Evolutionary conservation across 305 asterid genomes (phyloP), one percentile per base, ranked within the genome.

Genomic region (Fraxinus greggii): DNA sequence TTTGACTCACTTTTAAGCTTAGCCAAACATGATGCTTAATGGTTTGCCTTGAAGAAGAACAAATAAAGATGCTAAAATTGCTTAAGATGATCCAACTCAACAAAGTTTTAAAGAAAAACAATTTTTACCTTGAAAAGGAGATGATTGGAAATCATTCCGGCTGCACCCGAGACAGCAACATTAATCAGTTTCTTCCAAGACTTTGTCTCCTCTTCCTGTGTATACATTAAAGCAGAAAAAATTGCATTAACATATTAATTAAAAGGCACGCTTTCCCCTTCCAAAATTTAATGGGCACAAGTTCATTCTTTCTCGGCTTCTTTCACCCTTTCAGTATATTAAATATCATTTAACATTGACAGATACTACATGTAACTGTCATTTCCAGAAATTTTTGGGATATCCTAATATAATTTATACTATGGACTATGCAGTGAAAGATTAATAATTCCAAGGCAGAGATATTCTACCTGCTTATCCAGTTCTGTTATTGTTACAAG

Each of bases 91-190:
- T 26, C 15, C 15, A 79, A 80, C 75, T 32, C 35, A 56, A 61
- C 48, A 5, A 0, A 70, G 10, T 42, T 21, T 1, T 1, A 31
- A 23, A 32, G 12, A 42, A 59, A 28, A 28, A 72, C 19, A 76
- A 21, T 5, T 77, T 74, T 87, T 90, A 94, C 98, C 88, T 94
- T 92, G 84, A 96, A 96, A 80, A 96, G 99, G 85, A 96, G 98
- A 86, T 96, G 98, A 85, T 94, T 94, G 74, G 99, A 89, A 76
- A 96, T 96, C 98, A 92, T 96, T 85, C 99, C 98, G 2, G 99
- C 98, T 73, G 99, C 99, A 81, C 99, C 99, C 0, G 99, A 96
- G 48, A 96, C 98, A 69, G 97, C 92, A 80, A 96, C 15, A 21
- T 88, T 96, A 17, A 94, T 90, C 86, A 93, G 2, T 83, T 96